phyloP scores from a whole-genome alignment of 257 asterid genomes.

The Sherardia arvensis region DNA sequence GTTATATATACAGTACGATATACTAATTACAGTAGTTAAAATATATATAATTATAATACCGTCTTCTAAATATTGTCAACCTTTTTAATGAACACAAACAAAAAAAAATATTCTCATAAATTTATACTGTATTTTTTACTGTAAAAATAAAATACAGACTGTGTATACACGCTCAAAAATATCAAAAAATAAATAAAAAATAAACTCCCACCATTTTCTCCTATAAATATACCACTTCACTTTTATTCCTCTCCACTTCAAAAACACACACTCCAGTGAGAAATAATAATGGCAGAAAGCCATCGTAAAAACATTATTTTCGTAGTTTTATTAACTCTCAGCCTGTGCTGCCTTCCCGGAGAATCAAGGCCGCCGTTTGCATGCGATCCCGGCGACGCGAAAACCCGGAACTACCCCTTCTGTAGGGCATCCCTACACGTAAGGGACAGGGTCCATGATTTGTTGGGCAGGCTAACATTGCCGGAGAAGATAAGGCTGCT shows the following conservation, averaged over 20 bases:
- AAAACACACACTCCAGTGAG: neutral
- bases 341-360: constrained; percentile 6
- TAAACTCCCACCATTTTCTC: neutral
- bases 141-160: too few species aligned
- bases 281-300: constrained; percentile 2
- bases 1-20: too few species aligned
- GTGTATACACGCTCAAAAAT: too few species aligned
- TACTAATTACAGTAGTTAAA: too few species aligned
- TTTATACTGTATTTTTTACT: too few species aligned
- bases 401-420: constrained; percentile 36
- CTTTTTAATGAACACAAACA: too few species aligned
- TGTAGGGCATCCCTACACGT: constrained; percentile 43
- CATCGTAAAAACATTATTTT: neutral
- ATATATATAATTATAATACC: too few species aligned
- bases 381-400: constrained; percentile 50
- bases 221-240: constrained; percentile 22
- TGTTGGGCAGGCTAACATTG: constrained; percentile 55
- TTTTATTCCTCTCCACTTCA: constrained; percentile 9
- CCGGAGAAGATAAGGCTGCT: constrained; percentile 55
- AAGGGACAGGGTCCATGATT: constrained; percentile 52
- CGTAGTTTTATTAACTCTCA: constrained; percentile 12
- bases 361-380: constrained; percentile 57
- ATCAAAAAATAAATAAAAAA: neutral
- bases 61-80: too few species aligned
- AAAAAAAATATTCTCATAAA: too few species aligned